These are phyloP conservation scores for Macrophomina pseudophaseolina DNA, from an alignment of 2,329 filamentous ascomycete species.

Conservation along the genomic window DNA sequence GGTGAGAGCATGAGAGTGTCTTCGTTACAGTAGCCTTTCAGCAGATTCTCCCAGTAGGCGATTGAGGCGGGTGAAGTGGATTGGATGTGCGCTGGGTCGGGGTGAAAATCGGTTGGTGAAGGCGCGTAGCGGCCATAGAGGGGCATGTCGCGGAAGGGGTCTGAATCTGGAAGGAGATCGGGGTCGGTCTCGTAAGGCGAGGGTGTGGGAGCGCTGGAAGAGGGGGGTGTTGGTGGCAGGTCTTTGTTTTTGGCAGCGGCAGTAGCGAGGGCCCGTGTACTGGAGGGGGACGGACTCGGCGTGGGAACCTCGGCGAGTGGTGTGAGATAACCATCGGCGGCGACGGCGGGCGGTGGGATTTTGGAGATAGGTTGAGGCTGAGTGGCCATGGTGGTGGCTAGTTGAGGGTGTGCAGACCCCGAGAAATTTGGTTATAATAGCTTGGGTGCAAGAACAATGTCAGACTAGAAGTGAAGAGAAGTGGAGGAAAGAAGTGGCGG, in stretches of 20 bases:
- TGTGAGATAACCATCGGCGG: slow-evolving; percentile 5
- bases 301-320: slow-evolving; percentile 10
- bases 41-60: slow-evolving; percentile 28
- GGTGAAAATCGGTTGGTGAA: slow-evolving; percentile 26
- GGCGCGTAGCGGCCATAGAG: slow-evolving; percentile 29
- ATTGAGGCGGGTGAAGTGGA: slow-evolving; percentile 23
- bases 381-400: slow-evolving; percentile 1
- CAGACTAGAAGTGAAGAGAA: neutral
- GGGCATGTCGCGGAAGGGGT: slow-evolving; percentile 27
- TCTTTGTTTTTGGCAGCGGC: neutral
- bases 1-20: slow-evolving; percentile 27
- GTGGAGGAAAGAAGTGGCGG: neutral
- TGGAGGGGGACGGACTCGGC: neutral
- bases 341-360: neutral
- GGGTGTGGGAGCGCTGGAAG: neutral
- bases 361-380: slow-evolving; percentile 6
- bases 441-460: neutral
- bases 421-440: too few relatives aligned
- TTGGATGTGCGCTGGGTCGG: slow-evolving; percentile 23
- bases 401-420: neutral
- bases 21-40: slow-evolving; percentile 11
- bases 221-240: neutral
- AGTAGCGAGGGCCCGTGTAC: neutral
- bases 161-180: slow-evolving; percentile 18
- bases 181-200: slow-evolving; percentile 28